phyloP scores from a whole-genome alignment of 306 rosid species.

The Glycine latifolia region DNA sequence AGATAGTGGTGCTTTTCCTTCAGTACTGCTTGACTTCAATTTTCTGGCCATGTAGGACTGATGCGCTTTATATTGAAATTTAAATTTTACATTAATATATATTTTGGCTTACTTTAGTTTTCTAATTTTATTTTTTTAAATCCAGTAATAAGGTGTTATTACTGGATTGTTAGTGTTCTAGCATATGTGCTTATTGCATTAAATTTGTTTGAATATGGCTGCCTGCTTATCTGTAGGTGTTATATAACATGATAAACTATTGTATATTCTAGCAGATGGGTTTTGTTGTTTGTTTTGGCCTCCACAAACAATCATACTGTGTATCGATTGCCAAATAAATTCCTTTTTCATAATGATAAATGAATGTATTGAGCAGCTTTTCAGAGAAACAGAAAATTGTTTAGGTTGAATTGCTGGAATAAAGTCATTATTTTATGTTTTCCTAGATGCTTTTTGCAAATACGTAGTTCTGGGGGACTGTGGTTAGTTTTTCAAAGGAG shows the following conservation, averaged over 20 bases:
- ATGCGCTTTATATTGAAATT: not conserved
- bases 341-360: constrained; percentile 8
- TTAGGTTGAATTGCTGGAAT: constrained; percentile 9
- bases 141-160: not conserved
- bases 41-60: not conserved
- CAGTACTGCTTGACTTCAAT: not conserved
- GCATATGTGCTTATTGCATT: not conserved
- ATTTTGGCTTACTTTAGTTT: not conserved
- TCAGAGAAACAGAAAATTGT: constrained; percentile 7
- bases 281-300: constrained; percentile 22
- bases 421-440: constrained; percentile 1
- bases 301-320: constrained; percentile 1
- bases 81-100: not conserved
- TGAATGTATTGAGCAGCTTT: not conserved
- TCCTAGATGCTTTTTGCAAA: constrained; percentile 1
- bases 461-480: not conserved
- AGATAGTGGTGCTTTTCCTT: not conserved
- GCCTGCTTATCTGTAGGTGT: not conserved
- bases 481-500: not conserved
- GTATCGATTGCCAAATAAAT: not conserved
- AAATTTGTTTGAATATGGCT: constrained; percentile 11
- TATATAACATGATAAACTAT: not conserved
- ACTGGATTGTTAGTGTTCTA: not conserved
- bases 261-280: not conserved
- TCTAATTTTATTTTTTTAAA: not conserved